Evolutionary conservation across 2,329 filamentous ascomycete genomes (phyloP), one percentile per base, ranked within the genome.

Genomic region (Aspergillus aculeatinus): DNA sequence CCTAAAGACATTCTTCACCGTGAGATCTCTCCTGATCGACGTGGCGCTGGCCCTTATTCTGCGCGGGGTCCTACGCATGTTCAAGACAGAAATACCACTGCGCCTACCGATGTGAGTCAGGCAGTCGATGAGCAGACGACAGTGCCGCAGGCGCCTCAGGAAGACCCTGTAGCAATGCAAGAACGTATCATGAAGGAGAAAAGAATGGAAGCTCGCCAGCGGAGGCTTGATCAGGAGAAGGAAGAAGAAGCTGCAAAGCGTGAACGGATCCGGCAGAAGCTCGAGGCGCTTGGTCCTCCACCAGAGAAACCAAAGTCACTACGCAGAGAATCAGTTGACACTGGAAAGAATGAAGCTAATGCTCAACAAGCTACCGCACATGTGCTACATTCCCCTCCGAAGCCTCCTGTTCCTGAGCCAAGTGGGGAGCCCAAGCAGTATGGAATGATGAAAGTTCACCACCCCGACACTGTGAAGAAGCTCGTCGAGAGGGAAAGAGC

Each of bases 371-470:
- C 67, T 53, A 51, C 74, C 33, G 67, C 74, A 49, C 65, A 75
- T n/a, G 68, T 73, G 25, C 74, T 78, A 58, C 76, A 78, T 33
- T 82, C 82, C n/a, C 83, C 83, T 35, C 83, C 84, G 1, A 86
- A 86, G 65, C 83, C 83, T 42, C 84, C 83, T 39, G 80, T 85
- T 27, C 83, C 83, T 7, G 81, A 83, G 58, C 81, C 83, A 14
- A 82, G 80, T 57, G 83, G 83, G 33, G 83, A 82, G 62, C 80
- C 84, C 25, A 83, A 83, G 60, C 84, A 86, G 67, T 86, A 85
- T 71, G 84, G 84, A 48, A 81, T 86, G 81, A 86, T 86, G 80
- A 86, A 85, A 71, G 81, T 86, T 10, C 83, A 86, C 68, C 82
- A 83, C 65, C 78, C 83, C 29, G 82, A 85, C 59, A 75, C 81